Evolutionary conservation across 2,329 filamentous ascomycete genomes (phyloP).

Genomic region (Monosporascus sp.): DNA sequence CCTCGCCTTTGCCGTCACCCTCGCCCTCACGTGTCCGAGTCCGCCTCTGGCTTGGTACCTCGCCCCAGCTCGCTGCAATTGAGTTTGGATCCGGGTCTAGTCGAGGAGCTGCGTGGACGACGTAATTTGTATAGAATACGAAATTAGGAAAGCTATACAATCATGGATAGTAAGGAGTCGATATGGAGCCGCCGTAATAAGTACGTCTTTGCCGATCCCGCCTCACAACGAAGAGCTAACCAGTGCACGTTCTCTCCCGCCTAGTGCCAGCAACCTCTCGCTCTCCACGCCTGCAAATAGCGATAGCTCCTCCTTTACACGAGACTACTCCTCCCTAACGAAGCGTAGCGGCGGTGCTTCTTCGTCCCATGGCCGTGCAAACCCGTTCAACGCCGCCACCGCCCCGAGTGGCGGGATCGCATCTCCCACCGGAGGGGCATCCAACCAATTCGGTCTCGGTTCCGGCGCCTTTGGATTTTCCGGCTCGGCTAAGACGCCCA

Average conservation of each 20-base stretch:
- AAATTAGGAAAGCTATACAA: slow-evolving; percentile 3
- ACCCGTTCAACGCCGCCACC: slow-evolving; percentile 73
- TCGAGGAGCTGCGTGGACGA: not conserved
- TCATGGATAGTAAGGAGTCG: slow-evolving; percentile 50
- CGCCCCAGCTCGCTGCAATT: not conserved
- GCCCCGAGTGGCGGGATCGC: slow-evolving; percentile 64
- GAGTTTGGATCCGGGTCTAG: not conserved
- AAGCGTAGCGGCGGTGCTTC: slow-evolving; percentile 59
- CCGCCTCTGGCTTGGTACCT: not conserved
- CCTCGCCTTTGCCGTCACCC: too few relatives aligned
- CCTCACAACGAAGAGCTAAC: slow-evolving; percentile 8
- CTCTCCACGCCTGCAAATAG: slow-evolving; percentile 62
- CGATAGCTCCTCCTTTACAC: slow-evolving; percentile 44
- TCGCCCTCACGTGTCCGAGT: not conserved
- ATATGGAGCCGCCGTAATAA: slow-evolving; percentile 80
- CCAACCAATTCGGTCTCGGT: slow-evolving; percentile 84
- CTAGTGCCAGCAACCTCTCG: slow-evolving; percentile 82
- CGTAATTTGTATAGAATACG: not conserved
- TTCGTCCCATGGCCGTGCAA: slow-evolving; percentile 69
- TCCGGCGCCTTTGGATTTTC: slow-evolving; percentile 97
- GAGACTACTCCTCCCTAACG: slow-evolving; percentile 42
- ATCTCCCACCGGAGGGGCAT: slow-evolving; percentile 65
- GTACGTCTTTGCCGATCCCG: slow-evolving; percentile 43
- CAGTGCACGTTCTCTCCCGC: slow-evolving; percentile 1
- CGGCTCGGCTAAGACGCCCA: slow-evolving; percentile 80